Percentiles rank a stretch among this genome's conserved stretches.
Evolutionary conservation across 148 eudicot species (phyloP).

Genomic region (Persicaria maculosa): DNA sequence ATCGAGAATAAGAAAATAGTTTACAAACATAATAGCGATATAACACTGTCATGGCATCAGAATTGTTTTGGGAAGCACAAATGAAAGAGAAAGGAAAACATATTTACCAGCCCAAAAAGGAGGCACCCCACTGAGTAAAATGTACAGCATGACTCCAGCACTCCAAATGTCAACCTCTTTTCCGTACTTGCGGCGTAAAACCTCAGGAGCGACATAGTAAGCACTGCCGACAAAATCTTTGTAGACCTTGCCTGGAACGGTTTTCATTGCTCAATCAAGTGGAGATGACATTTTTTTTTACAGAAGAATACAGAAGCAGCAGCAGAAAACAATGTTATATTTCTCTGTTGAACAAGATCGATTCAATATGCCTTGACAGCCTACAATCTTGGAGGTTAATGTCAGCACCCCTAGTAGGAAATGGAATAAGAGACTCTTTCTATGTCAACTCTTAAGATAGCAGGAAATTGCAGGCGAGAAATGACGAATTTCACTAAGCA

Average conservation of each 20-base stretch:
- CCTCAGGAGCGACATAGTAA: conserved; percentile 93
- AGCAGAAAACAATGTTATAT: neutral
- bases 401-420: neutral
- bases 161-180: conserved; percentile 89
- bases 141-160: conserved; percentile 90
- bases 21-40: neutral
- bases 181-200: conserved; percentile 70
- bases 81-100: neutral
- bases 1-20: neutral
- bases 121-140: conserved; percentile 89
- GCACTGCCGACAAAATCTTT: conserved; percentile 91
- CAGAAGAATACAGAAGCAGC: neutral
- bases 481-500: neutral
- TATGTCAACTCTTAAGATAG: neutral
- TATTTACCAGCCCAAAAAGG: conserved; percentile 92
- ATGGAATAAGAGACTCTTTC: neutral
- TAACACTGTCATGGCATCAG: too few species aligned
- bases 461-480: neutral
- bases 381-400: neutral
- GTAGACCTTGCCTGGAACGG: conserved; percentile 59
- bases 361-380: neutral
- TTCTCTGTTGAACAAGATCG: neutral
- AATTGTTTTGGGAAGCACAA: neutral
- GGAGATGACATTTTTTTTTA: neutral
- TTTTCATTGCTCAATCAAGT: neutral